These are phyloP conservation scores for Crithidia brevicula DNA, from an alignment of 208 protist genomes.

Conservation along the genomic window DNA sequence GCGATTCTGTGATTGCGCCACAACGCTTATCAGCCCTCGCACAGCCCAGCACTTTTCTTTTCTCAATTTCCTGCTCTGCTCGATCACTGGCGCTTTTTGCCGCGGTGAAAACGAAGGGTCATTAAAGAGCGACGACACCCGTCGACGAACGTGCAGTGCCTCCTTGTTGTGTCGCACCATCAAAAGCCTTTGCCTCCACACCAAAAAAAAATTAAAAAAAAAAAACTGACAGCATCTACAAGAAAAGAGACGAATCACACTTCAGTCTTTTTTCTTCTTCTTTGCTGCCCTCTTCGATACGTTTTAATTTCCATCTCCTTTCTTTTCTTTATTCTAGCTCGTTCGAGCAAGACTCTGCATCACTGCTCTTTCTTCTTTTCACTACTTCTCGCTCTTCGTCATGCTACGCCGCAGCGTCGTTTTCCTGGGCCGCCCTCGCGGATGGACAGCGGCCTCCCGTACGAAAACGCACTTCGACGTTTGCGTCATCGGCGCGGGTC, in stretches of 20 bases:
- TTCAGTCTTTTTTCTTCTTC: not conserved
- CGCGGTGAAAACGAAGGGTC: no score
- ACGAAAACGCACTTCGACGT: conserved; percentile 63
- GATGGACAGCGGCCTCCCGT: conserved; percentile 19
- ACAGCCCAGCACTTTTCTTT: no score
- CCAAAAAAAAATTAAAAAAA: not conserved
- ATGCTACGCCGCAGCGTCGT: conserved; percentile 17
- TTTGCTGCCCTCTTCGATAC: not conserved
- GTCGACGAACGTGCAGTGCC: no score
- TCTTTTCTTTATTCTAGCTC: no score
- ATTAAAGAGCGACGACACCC: no score
- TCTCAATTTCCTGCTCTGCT: no score
- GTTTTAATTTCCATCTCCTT: not conserved
- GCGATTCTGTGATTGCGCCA: no score
- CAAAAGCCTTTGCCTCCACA: no score
- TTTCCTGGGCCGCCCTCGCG: conserved; percentile 12
- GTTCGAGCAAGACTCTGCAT: no score
- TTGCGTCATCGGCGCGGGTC: conserved; percentile 80
- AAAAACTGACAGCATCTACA: not conserved
- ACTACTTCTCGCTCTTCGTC: not conserved
- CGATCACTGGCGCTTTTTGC: no score
- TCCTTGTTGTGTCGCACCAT: no score
- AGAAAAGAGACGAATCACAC: not conserved
- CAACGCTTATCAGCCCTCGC: no score
- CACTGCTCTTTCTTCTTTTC: not conserved